Evolutionary conservation across 768 basidiomycete species (phyloP).

Genomic region (Fomitopsis pulvina): DNA sequence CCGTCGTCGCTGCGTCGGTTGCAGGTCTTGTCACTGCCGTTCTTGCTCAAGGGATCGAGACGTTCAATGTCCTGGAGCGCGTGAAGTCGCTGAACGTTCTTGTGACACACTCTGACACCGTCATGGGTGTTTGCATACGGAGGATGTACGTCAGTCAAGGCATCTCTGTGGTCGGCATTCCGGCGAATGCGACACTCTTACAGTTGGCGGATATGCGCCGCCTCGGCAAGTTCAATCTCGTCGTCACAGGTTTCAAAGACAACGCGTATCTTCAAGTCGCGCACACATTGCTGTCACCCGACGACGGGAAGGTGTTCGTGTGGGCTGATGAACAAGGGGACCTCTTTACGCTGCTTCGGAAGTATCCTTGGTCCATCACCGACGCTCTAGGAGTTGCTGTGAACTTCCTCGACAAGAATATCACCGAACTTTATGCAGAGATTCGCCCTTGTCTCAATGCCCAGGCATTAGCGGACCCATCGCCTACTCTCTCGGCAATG

Average conservation of each 20-base stretch:
- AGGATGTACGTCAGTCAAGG: neutral
- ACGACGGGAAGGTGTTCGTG: slow-evolving; percentile 6
- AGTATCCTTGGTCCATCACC: slow-evolving; percentile 8
- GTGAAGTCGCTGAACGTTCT: slow-evolving; percentile 1
- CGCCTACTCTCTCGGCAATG: neutral
- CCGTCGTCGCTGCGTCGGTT: neutral
- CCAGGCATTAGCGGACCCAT: too few species aligned
- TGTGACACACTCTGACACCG: slow-evolving; percentile 4
- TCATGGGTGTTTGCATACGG: neutral
- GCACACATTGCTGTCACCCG: neutral
- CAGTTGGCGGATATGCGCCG: neutral
- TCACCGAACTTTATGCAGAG: neutral
- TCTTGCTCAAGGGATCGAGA: neutral
- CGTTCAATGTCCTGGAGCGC: neutral
- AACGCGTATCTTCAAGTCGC: neutral
- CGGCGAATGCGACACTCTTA: neutral
- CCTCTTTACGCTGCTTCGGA: neutral
- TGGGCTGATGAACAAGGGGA: slow-evolving; percentile 10
- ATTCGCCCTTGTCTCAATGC: too few species aligned
- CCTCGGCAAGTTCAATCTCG: slow-evolving; percentile 1
- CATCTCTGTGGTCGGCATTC: neutral
- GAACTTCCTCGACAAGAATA: neutral
- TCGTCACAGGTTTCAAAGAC: slow-evolving; percentile 8
- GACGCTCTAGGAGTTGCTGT: slow-evolving; percentile 7
- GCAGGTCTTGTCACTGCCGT: neutral